Conservation (phyloP, 495 filamentous ascomycete genomes). For the Aspergillus conjunctus region DNA sequence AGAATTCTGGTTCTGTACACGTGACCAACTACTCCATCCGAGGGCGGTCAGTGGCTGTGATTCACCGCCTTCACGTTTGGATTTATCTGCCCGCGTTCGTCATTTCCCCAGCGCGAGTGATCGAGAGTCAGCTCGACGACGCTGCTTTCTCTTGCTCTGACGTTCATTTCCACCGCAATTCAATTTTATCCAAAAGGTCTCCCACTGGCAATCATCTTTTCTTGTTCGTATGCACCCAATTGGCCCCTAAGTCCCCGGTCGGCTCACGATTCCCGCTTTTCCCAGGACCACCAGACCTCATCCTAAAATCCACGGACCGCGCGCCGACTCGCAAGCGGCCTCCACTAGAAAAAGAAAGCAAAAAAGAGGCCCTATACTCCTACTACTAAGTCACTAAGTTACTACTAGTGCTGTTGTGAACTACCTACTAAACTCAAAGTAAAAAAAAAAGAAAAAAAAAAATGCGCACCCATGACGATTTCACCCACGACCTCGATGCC, state of each 20-base stretch:
- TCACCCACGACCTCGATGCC: neutral
- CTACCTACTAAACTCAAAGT: neutral
- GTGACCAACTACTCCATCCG: too few relatives aligned
- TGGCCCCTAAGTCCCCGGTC: neutral
- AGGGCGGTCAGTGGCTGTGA: too few relatives aligned
- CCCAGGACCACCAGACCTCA: neutral
- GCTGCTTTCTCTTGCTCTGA: neutral
- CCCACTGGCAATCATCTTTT: neutral
- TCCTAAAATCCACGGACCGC: neutral
- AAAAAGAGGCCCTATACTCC: neutral
- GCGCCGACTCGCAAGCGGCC: neutral
- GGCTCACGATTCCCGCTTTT: neutral
- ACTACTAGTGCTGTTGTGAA: neutral
- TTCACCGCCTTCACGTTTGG: too few relatives aligned
- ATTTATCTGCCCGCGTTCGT: too few relatives aligned
- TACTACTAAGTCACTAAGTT: neutral
- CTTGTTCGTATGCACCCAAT: neutral
- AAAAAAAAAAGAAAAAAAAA: slow-evolving; percentile 1
- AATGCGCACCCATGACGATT: slow-evolving; percentile 17
- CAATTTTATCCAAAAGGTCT: neutral
- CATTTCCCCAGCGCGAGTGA: too few relatives aligned
- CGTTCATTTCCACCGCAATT: neutral
- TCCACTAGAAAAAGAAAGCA: neutral
- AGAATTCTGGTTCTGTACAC: too few relatives aligned
- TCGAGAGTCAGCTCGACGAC: neutral